Evolutionary conservation across 441 rosid genomes (phyloP).

Genomic region (Macaranga tanarius): DNA sequence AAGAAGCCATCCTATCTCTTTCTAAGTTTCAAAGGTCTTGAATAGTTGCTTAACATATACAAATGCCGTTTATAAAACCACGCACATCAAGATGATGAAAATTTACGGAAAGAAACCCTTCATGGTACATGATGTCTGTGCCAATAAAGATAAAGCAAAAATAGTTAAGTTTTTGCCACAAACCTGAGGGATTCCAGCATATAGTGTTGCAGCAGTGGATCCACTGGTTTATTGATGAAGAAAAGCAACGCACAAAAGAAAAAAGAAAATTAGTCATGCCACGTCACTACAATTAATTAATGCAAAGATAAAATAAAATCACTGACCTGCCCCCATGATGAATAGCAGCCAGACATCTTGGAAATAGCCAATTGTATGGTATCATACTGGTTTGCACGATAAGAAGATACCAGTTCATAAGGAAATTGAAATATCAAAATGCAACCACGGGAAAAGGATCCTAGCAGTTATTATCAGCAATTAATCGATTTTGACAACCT

Average conservation of each 20-base stretch:
- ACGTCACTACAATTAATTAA: constrained; percentile 1
- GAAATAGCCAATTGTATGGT: constrained; percentile 73
- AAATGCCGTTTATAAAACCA: background rate
- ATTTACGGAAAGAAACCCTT: background rate
- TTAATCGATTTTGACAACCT: background rate
- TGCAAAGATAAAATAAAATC: background rate
- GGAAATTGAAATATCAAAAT: background rate
- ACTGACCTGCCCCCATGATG: constrained; percentile 95
- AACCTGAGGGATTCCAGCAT: constrained; percentile 88
- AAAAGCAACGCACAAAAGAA: constrained; percentile 7
- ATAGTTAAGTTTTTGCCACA: constrained; percentile 24
- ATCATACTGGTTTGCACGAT: constrained; percentile 45
- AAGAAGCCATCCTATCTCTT: background rate
- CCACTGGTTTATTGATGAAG: constrained; percentile 48
- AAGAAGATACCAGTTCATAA: constrained; percentile 22
- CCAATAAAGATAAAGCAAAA: constrained; percentile 7
- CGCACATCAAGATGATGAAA: background rate
- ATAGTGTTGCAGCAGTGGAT: constrained; percentile 85
- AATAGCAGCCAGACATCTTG: constrained; percentile 69
- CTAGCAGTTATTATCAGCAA: background rate
- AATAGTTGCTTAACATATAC: background rate
- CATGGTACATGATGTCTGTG: constrained; percentile 9
- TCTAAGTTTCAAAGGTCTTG: background rate
- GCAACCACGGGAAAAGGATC: background rate
- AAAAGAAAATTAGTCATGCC: constrained; percentile 22